Conservation (phyloP, 2,329 filamentous ascomycete species). For the Aspergillus sergii region DNA sequence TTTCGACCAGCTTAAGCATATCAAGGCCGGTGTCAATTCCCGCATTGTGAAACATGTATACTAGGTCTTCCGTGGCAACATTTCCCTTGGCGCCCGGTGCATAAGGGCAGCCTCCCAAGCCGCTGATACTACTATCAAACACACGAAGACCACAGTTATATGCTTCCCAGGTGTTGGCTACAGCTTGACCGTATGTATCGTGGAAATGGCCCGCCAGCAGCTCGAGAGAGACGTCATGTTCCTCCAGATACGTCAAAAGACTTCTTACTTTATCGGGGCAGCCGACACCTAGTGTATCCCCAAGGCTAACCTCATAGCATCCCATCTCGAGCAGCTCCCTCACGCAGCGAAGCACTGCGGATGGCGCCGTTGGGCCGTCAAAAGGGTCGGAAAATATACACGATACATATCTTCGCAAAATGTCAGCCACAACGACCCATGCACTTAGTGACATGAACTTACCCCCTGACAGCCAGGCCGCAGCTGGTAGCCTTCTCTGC, state of each 20-base stretch:
- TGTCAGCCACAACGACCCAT: not conserved
- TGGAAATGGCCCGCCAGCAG: conserved; percentile 85
- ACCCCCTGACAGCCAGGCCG: conserved; percentile 40
- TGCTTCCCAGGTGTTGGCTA: conserved; percentile 78
- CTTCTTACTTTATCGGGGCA: conserved; percentile 51
- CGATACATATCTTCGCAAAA: conserved; percentile 33
- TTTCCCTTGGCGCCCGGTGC: conserved; percentile 85
- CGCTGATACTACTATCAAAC: conserved; percentile 79
- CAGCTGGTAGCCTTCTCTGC: conserved; percentile 27
- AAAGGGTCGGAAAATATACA: conserved; percentile 50
- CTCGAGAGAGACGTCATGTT: conserved; percentile 63
- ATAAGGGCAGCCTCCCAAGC: conserved; percentile 82
- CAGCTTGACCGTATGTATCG: conserved; percentile 82
- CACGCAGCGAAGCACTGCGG: conserved; percentile 53
- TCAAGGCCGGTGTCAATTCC: conserved; percentile 76
- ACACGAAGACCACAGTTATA: conserved; percentile 76
- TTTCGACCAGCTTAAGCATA: conserved; percentile 61
- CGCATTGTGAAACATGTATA: conserved; percentile 64
- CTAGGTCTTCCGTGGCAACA: conserved; percentile 80
- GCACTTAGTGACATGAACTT: not conserved
- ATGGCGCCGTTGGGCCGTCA: conserved; percentile 56
- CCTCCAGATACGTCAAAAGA: conserved; percentile 35
- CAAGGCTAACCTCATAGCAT: conserved; percentile 86
- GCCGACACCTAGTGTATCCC: conserved; percentile 89
- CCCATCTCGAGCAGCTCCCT: conserved; percentile 77